A percentile compares a stretch with the other conserved stretches of the same genome.
phyloP scores from a whole-genome alignment of 805 yeast genomes.

The Lachancea dasiensis region DNA sequence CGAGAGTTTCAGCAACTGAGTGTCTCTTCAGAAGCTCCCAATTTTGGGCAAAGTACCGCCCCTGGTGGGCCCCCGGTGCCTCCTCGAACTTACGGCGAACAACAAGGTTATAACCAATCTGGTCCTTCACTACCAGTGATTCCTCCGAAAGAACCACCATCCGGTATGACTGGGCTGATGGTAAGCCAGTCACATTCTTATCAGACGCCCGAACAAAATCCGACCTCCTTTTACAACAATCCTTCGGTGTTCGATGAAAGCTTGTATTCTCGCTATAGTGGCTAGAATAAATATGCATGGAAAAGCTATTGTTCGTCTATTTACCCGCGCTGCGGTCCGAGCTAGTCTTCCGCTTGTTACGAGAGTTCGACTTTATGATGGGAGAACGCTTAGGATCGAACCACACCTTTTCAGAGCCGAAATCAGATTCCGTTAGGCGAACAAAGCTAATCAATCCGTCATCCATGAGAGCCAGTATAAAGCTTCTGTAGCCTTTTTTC shows the following conservation, averaged over 20 bases:
- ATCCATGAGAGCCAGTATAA: constrained; percentile 65
- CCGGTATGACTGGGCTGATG: constrained; percentile 9
- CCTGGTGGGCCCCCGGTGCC: constrained; percentile 12
- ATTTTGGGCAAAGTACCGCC: background rate
- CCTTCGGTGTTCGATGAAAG: constrained; percentile 48
- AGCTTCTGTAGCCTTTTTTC: constrained; percentile 47
- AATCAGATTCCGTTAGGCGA: constrained; percentile 46
- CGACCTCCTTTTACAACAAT: constrained; percentile 41
- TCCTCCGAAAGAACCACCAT: constrained; percentile 20
- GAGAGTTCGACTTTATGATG: background rate
- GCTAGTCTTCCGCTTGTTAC: background rate
- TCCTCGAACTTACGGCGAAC: constrained; percentile 10
- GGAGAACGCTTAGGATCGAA: constrained; percentile 10
- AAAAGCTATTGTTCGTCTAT: background rate
- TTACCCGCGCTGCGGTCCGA: background rate
- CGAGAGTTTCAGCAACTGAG: constrained; percentile 3
- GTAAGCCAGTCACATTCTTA: constrained; percentile 13
- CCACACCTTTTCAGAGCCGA: constrained; percentile 35
- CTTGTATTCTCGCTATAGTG: constrained; percentile 37
- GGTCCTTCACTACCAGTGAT: constrained; percentile 14
- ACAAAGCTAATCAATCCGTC: constrained; percentile 68
- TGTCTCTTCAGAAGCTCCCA: background rate
- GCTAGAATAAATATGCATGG: background rate
- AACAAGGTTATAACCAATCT: background rate
- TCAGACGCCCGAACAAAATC: constrained; percentile 27